Evolutionary conservation across 2,329 filamentous ascomycete species (phyloP).

Genomic region (Fusarium sp.): DNA sequence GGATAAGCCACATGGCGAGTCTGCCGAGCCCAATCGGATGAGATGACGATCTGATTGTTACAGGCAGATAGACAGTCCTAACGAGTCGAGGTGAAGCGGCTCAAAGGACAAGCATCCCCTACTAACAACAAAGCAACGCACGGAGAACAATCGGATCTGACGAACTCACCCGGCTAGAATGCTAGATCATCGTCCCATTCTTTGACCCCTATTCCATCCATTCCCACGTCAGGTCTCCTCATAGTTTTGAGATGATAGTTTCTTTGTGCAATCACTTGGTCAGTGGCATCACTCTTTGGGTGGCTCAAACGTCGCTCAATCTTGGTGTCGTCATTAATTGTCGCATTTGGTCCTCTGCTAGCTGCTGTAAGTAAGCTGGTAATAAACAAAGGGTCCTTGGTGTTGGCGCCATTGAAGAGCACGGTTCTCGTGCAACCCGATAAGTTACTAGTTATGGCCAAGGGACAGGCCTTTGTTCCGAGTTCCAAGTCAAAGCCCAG

Average conservation of each 20-base stretch:
- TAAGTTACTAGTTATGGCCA: constrained; percentile 1
- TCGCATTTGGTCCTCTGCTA: constrained; percentile 11
- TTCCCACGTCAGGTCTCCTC: not conserved
- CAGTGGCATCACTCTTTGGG: constrained; percentile 20
- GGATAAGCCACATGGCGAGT: constrained; percentile 6
- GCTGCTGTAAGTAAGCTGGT: not conserved
- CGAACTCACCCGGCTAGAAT: constrained; percentile 11
- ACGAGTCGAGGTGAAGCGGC: constrained; percentile 12
- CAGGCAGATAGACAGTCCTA: not conserved
- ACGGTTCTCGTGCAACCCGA: constrained; percentile 16
- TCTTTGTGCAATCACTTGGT: constrained; percentile 19
- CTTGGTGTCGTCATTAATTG: constrained; percentile 27
- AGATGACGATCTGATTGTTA: constrained; percentile 11
- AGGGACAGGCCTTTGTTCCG: constrained; percentile 16
- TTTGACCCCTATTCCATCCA: constrained; percentile 25
- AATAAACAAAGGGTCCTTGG: constrained; percentile 23
- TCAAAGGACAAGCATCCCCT: constrained; percentile 32
- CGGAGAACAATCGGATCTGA: constrained; percentile 31
- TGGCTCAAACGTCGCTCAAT: constrained; percentile 26
- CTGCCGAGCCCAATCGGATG: constrained; percentile 16
- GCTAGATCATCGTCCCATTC: constrained; percentile 16
- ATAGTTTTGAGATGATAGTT: not conserved
- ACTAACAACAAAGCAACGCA: constrained; percentile 33
- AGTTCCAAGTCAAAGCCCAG: constrained; percentile 8
- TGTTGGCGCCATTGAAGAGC: constrained; percentile 11